These are phyloP conservation scores for Trichoderma atroviride DNA, from an alignment of 2,329 filamentous ascomycete species.

Conservation along the genomic window DNA sequence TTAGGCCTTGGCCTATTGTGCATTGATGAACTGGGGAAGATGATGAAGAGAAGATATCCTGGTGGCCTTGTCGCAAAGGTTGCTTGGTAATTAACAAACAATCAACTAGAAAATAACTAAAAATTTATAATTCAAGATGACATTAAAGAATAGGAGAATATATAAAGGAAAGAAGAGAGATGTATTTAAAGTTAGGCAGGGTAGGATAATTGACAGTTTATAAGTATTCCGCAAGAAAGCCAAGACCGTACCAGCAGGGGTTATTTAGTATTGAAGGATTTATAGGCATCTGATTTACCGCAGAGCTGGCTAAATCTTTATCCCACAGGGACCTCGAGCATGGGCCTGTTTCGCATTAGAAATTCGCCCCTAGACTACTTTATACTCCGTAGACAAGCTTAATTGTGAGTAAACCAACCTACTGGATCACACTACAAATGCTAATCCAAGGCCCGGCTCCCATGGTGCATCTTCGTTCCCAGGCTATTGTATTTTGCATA, in stretches of 20 bases:
- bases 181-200: background rate
- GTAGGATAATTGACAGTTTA: background rate
- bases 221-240: background rate
- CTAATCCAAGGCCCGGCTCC: background rate
- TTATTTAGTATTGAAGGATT: background rate
- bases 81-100: background rate
- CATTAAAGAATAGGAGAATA: background rate
- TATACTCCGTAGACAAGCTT: background rate
- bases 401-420: background rate
- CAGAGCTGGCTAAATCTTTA: background rate
- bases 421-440: background rate
- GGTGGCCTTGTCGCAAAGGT: background rate
- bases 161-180: background rate
- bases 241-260: background rate
- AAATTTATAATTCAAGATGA: background rate
- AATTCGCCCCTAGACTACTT: background rate
- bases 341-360: background rate
- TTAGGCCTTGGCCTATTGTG: slow-evolving; percentile 64
- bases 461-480: background rate
- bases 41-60: background rate
- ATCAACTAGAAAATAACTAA: background rate
- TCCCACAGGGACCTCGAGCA: background rate
- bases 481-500: too few relatives aligned
- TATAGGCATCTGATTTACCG: too few relatives aligned
- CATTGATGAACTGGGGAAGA: slow-evolving; percentile 54